Conservation (phyloP, 768 basidiomycete genomes). For the Collybia mongolica region DNA sequence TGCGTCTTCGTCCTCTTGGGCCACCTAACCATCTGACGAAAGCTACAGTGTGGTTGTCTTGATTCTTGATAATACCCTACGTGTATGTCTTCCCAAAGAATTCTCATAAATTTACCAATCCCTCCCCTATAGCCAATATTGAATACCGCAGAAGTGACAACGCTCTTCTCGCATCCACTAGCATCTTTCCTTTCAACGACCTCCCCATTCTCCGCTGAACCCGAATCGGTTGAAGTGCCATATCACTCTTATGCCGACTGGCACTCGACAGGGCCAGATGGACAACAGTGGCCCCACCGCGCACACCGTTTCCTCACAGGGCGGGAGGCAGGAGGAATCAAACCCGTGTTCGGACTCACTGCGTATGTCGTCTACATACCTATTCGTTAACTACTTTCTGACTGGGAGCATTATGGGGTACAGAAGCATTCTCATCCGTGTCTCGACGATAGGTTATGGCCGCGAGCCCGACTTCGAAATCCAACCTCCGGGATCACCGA, state of each 20-base stretch:
- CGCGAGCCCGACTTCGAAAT: slow-evolving; percentile 45
- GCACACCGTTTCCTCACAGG: slow-evolving; percentile 86
- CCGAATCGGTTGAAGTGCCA: slow-evolving; percentile 50
- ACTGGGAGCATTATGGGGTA: neutral
- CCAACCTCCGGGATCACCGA: slow-evolving; percentile 29
- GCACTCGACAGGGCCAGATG: slow-evolving; percentile 39
- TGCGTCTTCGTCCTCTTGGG: slow-evolving; percentile 38
- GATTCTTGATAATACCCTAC: slow-evolving; percentile 74
- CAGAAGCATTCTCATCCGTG: slow-evolving; percentile 45
- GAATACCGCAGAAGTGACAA: slow-evolving; percentile 63
- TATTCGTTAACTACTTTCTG: neutral
- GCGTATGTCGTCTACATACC: slow-evolving; percentile 53
- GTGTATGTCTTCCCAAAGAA: slow-evolving; percentile 37
- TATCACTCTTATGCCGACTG: slow-evolving; percentile 70
- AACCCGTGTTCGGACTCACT: slow-evolving; percentile 87
- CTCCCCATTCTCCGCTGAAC: slow-evolving; percentile 55
- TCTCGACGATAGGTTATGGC: slow-evolving; percentile 43
- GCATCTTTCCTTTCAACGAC: slow-evolving; percentile 63
- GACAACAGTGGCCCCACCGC: slow-evolving; percentile 39
- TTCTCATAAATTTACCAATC: neutral
- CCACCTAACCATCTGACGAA: neutral
- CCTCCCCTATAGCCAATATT: slow-evolving; percentile 1
- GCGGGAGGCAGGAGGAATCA: slow-evolving; percentile 78
- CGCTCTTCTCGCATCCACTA: slow-evolving; percentile 85
- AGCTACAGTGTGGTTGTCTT: slow-evolving; percentile 77